Conservation (phyloP, 2,329 filamentous ascomycete genomes). For the Decorospora gaudefroyi region DNA sequence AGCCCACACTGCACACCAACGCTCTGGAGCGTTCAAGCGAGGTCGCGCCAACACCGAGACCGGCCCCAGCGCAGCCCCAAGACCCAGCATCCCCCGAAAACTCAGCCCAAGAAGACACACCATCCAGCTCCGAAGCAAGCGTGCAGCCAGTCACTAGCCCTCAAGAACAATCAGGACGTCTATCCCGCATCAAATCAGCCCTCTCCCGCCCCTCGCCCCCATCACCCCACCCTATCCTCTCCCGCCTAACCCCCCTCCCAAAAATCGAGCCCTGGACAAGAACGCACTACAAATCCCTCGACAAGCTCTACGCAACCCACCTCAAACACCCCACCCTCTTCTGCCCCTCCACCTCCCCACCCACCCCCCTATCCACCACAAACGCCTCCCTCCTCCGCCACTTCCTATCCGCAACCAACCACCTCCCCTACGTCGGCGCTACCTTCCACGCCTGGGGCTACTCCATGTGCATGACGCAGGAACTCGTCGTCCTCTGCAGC, state of each 20-base stretch:
- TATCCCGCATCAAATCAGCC: slow-evolving; percentile 1
- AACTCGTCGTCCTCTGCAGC: slow-evolving; percentile 41
- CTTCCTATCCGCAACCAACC: slow-evolving; percentile 27
- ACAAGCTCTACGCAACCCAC: slow-evolving; percentile 42
- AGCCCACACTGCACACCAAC: slow-evolving; percentile 17
- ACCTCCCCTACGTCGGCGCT: slow-evolving; percentile 36
- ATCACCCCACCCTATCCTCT: slow-evolving; percentile 34
- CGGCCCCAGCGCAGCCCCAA: not conserved
- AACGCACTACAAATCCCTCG: slow-evolving; percentile 48
- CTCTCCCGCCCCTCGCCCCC: slow-evolving; percentile 10
- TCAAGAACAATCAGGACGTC: slow-evolving; percentile 2
- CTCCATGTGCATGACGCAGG: slow-evolving; percentile 36
- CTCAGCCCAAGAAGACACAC: slow-evolving; percentile 7
- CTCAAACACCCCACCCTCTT: slow-evolving; percentile 42
- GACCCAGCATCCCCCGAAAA: slow-evolving; percentile 4
- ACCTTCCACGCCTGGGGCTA: slow-evolving; percentile 45
- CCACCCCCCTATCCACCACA: slow-evolving; percentile 27
- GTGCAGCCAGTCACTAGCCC: slow-evolving; percentile 6
- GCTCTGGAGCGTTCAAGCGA: slow-evolving; percentile 4
- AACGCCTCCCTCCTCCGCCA: slow-evolving; percentile 37
- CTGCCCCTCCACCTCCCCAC: slow-evolving; percentile 26
- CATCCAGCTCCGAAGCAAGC: slow-evolving; percentile 7
- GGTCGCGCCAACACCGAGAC: not conserved
- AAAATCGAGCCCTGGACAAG: slow-evolving; percentile 48
- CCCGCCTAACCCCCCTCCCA: slow-evolving; percentile 37